Base-by-base conservation (phyloP, 495 filamentous ascomycete genomes). In the Aspergillus bridgeri region DNA sequence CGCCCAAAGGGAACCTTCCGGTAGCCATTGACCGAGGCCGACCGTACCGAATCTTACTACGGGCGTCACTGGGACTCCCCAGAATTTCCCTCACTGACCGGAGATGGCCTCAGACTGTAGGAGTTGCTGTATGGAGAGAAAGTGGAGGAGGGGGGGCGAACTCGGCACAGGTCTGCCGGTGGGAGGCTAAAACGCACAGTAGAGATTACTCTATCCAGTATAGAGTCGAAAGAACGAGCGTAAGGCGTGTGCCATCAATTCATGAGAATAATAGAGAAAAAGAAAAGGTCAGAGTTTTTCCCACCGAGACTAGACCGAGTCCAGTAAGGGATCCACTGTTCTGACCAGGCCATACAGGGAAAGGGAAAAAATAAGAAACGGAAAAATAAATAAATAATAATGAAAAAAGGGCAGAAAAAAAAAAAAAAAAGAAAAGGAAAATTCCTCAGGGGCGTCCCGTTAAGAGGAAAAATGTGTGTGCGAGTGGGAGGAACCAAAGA, bases 131-230 rank as follows among this genome's bases (percentile, higher is more conserved):
- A 52, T 47, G 42, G 33, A 52, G 48, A 56, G 29, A 46, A n/a
- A 21, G 47, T 48, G 55, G 50, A 38, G 25, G 52, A 44, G 51
- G 25, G 61, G 60, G 60, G 64, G 60, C 58, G 46, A 64, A 66
- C 59, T 67, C 65, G 65, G 65, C 65, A 67, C 65, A 60, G 33
- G 46, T 61, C 65, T 64, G 65, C 65, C 65, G 65, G 58, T 63
- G 53, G 49, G 55, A 42, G 48, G 42, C 27, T 45, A 49, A 55
- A n/a, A 53, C 48, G 47, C 25, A 51, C 22, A 54, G 55, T 38
- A 58, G 47, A 57, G 56, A 59, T 62, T 57, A 57, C 57, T 27
- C 60, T 53, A 59, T 63, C 46, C 29, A 59, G 60, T 23, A 53
- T 54, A 46, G 51, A 57, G 38, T 50, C 54, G 18, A 51, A 57